Evolutionary conservation across 805 yeast species (phyloP), one percentile per base, ranked within the genome.

Genomic region (Starmerella stellata): DNA sequence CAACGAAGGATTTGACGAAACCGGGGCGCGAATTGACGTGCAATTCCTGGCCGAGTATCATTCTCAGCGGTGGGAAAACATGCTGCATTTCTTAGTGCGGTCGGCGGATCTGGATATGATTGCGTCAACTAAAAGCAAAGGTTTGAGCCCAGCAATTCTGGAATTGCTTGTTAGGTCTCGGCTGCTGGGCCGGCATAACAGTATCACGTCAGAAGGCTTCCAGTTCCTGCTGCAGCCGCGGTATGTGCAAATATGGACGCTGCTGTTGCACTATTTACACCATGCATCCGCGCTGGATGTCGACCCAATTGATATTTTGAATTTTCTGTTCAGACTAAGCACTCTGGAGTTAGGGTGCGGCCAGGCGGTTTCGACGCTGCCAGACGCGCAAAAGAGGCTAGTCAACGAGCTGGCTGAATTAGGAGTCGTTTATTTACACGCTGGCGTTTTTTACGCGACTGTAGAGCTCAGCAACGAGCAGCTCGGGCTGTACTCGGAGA

Each of bases 81-180:
- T 90, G 48, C 64, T 90, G 50, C 96, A 90, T 64, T 90, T 77
- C 61, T 87, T 90, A 96, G 99, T 90, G 33, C 95, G 96, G 2
- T 81, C 95, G 0, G 45, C 51, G 4, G 38, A 38, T 24, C 32
- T 33, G 32, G 37, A 40, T 5, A 19, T 31, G 24, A n/a, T n/a
- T n/a, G 30, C 38, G 14, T 17, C 33, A 8, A 8, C 18, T 13
- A 5, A 30, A 15, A 29, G 29, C 5, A 4, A 20, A 4, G 34
- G 33, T 4, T 36, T 44, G 23, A 37, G 41, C 35, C 40, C 42
- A 14, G 33, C 40, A 15, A 95, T 87, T 1, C 62, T 90, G 36
- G 69, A 74, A 15, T 62, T 90, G 21, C 62, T 90, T 36, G 68
- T 70, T 45, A 82, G 75, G 60, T 77, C 93, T 44, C 87, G 87